Conservation (phyloP, 306 rosid genomes). For the Vigna radiata region DNA sequence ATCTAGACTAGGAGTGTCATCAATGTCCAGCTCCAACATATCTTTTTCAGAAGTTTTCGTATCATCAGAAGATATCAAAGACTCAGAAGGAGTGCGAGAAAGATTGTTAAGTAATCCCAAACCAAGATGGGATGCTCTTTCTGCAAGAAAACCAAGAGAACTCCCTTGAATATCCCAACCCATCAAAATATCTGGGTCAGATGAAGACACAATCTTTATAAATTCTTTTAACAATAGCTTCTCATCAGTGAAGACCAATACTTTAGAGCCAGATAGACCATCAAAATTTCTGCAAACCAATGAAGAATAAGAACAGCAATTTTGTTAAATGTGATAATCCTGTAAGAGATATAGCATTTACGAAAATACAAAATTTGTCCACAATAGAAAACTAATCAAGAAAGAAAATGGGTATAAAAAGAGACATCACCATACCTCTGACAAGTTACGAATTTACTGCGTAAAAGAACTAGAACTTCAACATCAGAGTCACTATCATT, state of each 20-base stretch:
- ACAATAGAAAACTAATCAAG: conserved; percentile 21
- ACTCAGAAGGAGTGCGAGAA: conserved; percentile 82
- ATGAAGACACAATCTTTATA: conserved; percentile 66
- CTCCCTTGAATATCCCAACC: conserved; percentile 96
- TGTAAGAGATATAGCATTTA: conserved; percentile 36
- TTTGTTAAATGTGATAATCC: conserved; percentile 19
- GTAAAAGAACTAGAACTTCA: conserved; percentile 77
- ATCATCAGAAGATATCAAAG: conserved; percentile 55
- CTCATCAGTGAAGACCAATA: conserved; percentile 72
- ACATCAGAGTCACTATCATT: conserved; percentile 60
- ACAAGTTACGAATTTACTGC: conserved; percentile 49
- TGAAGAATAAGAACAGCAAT: conserved; percentile 37
- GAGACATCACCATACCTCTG: conserved; percentile 64
- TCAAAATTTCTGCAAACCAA: conserved; percentile 68
- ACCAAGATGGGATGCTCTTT: conserved; percentile 84
- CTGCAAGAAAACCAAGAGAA: conserved; percentile 95
- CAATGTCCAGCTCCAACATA: conserved; percentile 48
- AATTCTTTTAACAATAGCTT: conserved; percentile 67
- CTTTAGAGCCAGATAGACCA: conserved; percentile 68
- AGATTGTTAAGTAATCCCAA: conserved; percentile 73
- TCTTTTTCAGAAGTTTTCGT: conserved; percentile 53
- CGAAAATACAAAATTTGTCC: conserved; percentile 31
- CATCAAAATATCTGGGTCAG: conserved; percentile 85
- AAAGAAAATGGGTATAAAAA: conserved; percentile 25
- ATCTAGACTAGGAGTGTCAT: conserved; percentile 60